Percentiles rank a stretch among this genome's conserved stretches.
phyloP scores from a whole-genome alignment of 2,329 filamentous ascomycete genomes.

The Pseudogymnoascus sp. region DNA sequence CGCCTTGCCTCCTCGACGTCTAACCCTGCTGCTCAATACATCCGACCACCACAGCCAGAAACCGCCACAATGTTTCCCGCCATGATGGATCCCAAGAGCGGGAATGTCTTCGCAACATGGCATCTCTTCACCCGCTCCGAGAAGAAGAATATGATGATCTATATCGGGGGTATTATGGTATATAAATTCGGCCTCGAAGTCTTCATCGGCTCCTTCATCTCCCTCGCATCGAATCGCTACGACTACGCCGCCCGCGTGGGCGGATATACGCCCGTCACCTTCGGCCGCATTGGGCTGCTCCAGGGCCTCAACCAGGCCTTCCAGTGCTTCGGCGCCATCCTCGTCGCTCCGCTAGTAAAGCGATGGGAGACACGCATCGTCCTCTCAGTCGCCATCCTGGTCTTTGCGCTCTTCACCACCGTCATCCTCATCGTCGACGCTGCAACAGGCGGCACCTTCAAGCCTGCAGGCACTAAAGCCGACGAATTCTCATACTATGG shows the following conservation, averaged over 20 bases:
- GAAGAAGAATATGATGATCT: slow-evolving; percentile 37
- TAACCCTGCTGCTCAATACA: not conserved
- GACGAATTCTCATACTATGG: slow-evolving; percentile 45
- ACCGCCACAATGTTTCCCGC: not conserved
- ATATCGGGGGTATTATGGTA: slow-evolving; percentile 41
- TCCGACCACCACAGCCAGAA: not conserved
- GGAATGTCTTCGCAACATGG: slow-evolving; percentile 16
- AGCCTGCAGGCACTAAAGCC: slow-evolving; percentile 24
- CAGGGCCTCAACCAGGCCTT: slow-evolving; percentile 42
- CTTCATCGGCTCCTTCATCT: slow-evolving; percentile 42
- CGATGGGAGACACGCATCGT: slow-evolving; percentile 39
- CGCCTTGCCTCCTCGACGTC: not conserved
- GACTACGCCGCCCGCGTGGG: slow-evolving; percentile 33
- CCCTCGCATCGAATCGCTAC: slow-evolving; percentile 41
- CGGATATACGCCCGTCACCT: slow-evolving; percentile 31
- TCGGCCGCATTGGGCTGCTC: slow-evolving; percentile 38
- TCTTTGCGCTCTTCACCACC: slow-evolving; percentile 39
- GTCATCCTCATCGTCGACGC: slow-evolving; percentile 40
- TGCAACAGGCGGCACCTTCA: slow-evolving; percentile 38
- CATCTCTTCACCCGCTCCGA: slow-evolving; percentile 31
- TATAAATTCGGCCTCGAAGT: slow-evolving; percentile 44
- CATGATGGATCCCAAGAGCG: not conserved
- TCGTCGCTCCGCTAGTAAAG: slow-evolving; percentile 42
- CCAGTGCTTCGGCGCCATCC: slow-evolving; percentile 41
- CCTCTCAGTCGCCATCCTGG: slow-evolving; percentile 34